These are phyloP conservation scores for Borealophlyctis nickersoniae DNA, from an alignment of 192 early-diverging fungal genomes.

Conservation along the genomic window DNA sequence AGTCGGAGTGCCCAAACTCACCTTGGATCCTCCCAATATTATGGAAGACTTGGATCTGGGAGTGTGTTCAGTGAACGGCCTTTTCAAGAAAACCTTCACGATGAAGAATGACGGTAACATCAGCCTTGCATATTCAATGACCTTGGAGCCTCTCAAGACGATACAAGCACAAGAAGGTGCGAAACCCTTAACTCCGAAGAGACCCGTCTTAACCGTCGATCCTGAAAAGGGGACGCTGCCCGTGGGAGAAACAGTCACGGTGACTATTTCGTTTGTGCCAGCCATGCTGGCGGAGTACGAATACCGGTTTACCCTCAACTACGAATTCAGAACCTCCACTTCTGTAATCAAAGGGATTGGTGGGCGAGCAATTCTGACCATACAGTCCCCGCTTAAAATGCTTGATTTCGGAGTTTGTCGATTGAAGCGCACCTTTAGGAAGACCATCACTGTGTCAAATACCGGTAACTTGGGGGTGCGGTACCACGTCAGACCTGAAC, in stretches of 20 bases:
- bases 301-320: slow-evolving; percentile 43
- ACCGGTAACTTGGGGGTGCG: slow-evolving; percentile 52
- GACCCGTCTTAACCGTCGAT: slow-evolving; percentile 27
- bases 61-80: slow-evolving; percentile 41
- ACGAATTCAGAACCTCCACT: slow-evolving; percentile 47
- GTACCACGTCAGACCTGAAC: slow-evolving; percentile 54
- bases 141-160: slow-evolving; percentile 18
- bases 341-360: slow-evolving; percentile 43
- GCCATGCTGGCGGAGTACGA: slow-evolving; percentile 46
- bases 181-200: slow-evolving; percentile 3
- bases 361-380: slow-evolving; percentile 42
- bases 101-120: slow-evolving; percentile 62
- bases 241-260: slow-evolving; percentile 39
- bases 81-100: slow-evolving; percentile 41
- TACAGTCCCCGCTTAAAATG: slow-evolving; percentile 41
- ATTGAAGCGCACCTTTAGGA: slow-evolving; percentile 45
- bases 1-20: slow-evolving; percentile 55
- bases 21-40: slow-evolving; percentile 36
- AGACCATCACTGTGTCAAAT: slow-evolving; percentile 47
- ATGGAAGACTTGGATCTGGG: slow-evolving; percentile 51
- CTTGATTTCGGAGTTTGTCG: slow-evolving; percentile 60
- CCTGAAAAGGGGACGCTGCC: slow-evolving; percentile 35
- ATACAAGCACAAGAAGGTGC: slow-evolving; percentile 12
- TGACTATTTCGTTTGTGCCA: slow-evolving; percentile 47
- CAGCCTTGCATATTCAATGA: slow-evolving; percentile 35